Base-by-base conservation (phyloP, 176 grass and related monocot genomes). In the Paspalum notatum region DNA sequence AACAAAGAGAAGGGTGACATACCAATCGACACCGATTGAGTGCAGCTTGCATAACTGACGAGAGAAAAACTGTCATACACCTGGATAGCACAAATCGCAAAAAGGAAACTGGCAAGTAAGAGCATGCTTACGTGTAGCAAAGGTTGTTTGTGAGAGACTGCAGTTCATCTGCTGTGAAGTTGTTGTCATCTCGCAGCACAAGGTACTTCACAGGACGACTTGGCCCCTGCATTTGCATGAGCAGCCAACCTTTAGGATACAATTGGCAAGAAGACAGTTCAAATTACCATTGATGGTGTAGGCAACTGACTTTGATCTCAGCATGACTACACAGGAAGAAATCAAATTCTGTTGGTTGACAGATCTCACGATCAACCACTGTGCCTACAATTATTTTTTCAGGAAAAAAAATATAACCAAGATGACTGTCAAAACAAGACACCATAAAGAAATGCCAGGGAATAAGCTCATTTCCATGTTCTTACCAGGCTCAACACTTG, bases 251-350 rank as follows among this genome's bases (percentile, higher is more conserved):
- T 52, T 64, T 51, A 83, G 11, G 20, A 55, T 15, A 49, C 22
- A 37, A 24, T 27, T 22, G 20, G 6, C 4, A 12, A n/a, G 37
- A 43, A 41, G 42, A 6, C 12, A 5, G 32, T 38, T 5, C 12
- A 64, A 44, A 47, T 46, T 25, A 47, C 14, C 44, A 7, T 3
- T 25, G 7, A 45, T 22, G 9, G 56, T 55, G 16, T 20, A 32
- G 22, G 47, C 48, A 66, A 45, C 16, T 82, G 80, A 92, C 94
- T 70, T 88, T 81, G 48, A 88, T 82, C 21, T 82, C 89, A 54
- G 87, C 79, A 79, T 94, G 94, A 67, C 82, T 94, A 40, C 80
- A 88, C 24, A 97, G 44, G 85, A 88, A 97, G 71, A 97, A 97
- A 78, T 90, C 91, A 26, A 92, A 92, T 58, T 90, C 85, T 15